phyloP scores from a whole-genome alignment of 305 asterid species.

The Fraxinus baroniana region DNA sequence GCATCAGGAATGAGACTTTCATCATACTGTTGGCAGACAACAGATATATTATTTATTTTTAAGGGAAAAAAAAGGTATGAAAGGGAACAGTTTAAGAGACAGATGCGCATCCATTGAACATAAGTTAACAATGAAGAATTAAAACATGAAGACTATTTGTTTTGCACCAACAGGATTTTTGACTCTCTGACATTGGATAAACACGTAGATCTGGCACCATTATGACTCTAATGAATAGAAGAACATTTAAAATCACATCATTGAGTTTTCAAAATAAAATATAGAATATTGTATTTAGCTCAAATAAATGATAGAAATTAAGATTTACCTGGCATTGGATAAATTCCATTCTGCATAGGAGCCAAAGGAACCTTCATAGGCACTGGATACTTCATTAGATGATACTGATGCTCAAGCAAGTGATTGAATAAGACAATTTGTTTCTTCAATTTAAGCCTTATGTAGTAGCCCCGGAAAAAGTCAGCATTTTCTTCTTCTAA shows the following conservation, averaged over 20 bases:
- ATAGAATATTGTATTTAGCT: neutral
- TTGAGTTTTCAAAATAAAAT: neutral
- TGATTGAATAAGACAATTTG: constrained; percentile 88
- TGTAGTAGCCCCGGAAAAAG: constrained; percentile 60
- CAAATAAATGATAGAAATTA: neutral
- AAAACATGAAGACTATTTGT: neutral
- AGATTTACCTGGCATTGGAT: constrained; percentile 75
- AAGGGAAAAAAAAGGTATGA: neutral
- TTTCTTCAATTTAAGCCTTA: constrained; percentile 74
- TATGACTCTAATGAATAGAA: neutral
- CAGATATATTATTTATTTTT: neutral
- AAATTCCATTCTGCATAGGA: constrained; percentile 74
- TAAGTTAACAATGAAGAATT: neutral
- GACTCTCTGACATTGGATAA: neutral
- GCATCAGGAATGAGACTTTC: neutral
- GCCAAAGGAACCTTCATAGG: constrained; percentile 63
- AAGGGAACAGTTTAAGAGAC: neutral
- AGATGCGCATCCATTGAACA: neutral
- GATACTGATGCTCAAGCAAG: constrained; percentile 80
- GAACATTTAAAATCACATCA: neutral
- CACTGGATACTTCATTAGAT: constrained; percentile 75
- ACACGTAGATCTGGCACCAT: neutral
- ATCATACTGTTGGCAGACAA: neutral
- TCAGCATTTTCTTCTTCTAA: constrained; percentile 63
- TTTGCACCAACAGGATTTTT: neutral